Base-by-base conservation (phyloP, 768 basidiomycete genomes). In the Agaricus sinodeliciosus region DNA sequence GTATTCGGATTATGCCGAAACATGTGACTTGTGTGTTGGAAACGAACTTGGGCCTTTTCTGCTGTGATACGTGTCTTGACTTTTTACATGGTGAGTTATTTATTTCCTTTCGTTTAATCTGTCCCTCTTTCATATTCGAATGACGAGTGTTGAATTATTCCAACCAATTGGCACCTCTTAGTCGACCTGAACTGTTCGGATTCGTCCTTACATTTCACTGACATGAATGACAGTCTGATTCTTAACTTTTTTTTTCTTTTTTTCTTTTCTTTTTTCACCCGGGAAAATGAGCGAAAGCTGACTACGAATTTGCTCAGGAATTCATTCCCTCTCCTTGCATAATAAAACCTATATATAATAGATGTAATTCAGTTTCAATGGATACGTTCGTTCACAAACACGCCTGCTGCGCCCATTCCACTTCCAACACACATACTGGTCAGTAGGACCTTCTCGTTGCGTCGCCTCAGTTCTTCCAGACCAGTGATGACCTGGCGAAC, bases 81-180 rank as follows among this genome's bases (percentile, higher is more conserved):
- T 36, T 18, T 19, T 44, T 35, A 28, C 22, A 22, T 58, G 63
- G 68, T 70, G 57, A 65, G 71, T 67, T 39, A 44, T 25, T 48
- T 55, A 50, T 31, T 31, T 31, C 31, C 37, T 49, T 2, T 8
- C 6, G 42, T 48, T 35, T 57, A 44, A 31, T 47, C 58, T 41
- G 6, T 5, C 1, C 2, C 6, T 31, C 7, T 8, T 55, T 60
- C 45, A 63, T 56, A 52, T 25, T 46, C 36, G 11, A 60, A 77
- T 80, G 88, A 90, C 78, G 88, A 90, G 88, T 78, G 87, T 90
- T 87, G 86, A 79, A 74, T 63, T 62, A 22, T 22, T 70, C 53
- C 54, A 57, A 70, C 75, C 74, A 80, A 78, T 80, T 90, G 87
- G 88, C 86, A 89, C 87, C 88, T 90, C 87, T 89, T 90, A 90